These are phyloP conservation scores for Aspergillus tanneri DNA, from an alignment of 2,329 filamentous ascomycete species.

Conservation along the genomic window DNA sequence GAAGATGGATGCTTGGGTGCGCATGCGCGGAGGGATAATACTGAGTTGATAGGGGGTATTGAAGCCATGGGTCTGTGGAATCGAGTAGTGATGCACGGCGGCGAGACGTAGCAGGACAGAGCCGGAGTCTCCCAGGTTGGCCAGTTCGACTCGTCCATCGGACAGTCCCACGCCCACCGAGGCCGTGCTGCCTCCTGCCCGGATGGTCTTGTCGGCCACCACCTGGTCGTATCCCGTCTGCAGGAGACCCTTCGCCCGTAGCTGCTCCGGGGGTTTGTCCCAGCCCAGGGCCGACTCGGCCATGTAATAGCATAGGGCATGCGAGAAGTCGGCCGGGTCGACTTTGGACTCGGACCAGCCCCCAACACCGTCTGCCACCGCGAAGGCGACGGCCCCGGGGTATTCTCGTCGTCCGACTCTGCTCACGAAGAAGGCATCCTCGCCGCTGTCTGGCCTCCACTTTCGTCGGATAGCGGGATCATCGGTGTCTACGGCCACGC, in stretches of 20 bases:
- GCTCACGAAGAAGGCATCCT: slow-evolving; percentile 94
- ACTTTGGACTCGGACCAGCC: slow-evolving; percentile 92
- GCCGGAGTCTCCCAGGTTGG: slow-evolving; percentile 93
- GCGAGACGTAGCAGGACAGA: slow-evolving; percentile 85
- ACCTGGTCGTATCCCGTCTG: slow-evolving; percentile 82
- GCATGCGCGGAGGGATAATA: slow-evolving; percentile 76
- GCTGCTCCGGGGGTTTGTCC: slow-evolving; percentile 36
- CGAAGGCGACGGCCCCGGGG: slow-evolving; percentile 67
- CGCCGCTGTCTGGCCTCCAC: slow-evolving; percentile 73
- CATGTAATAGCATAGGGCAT: slow-evolving; percentile 92
- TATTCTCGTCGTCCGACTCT: slow-evolving; percentile 65
- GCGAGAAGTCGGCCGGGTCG: slow-evolving; percentile 92
- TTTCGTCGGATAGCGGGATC: slow-evolving; percentile 58
- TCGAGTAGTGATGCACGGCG: slow-evolving; percentile 77
- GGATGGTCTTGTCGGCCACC: slow-evolving; percentile 68
- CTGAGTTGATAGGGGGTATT: slow-evolving; percentile 96
- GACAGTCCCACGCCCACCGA: slow-evolving; percentile 76
- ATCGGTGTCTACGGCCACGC: slow-evolving; percentile 32
- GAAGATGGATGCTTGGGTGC: slow-evolving; percentile 77
- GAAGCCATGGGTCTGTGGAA: slow-evolving; percentile 91
- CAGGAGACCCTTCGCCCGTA: slow-evolving; percentile 68
- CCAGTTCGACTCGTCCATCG: slow-evolving; percentile 76
- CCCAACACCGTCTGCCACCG: slow-evolving; percentile 90
- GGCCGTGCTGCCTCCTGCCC: slow-evolving; percentile 86
- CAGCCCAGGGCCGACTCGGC: slow-evolving; percentile 68